Percentiles rank a stretch among this genome's conserved stretches.
phyloP scores from a whole-genome alignment of 345 rosid genomes.

The Sisymbrium irio region DNA sequence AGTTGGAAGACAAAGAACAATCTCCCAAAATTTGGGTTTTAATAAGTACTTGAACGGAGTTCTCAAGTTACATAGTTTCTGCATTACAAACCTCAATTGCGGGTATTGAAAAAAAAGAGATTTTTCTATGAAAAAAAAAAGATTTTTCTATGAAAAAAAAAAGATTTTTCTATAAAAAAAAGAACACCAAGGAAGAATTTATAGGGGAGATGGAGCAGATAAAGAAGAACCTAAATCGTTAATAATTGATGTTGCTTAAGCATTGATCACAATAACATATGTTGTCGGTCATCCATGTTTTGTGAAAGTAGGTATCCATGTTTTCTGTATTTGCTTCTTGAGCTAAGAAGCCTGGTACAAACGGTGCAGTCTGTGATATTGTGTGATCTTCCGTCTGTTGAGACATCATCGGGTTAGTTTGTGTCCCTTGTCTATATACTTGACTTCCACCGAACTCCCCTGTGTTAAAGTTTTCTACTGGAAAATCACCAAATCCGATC shows the following conservation, averaged over 20 bases:
- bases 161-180: background rate
- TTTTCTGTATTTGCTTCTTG: background rate
- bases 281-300: background rate
- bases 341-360: background rate
- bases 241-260: too few relatives aligned
- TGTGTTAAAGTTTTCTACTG: background rate
- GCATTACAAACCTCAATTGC: background rate
- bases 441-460: background rate
- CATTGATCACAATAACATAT: background rate
- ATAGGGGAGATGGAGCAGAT: background rate
- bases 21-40: too few relatives aligned
- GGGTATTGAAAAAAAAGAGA: too few relatives aligned
- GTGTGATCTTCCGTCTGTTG: background rate
- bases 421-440: background rate
- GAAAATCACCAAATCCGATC: too few relatives aligned
- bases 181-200: background rate
- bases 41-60: too few relatives aligned
- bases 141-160: too few relatives aligned
- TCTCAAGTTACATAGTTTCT: too few relatives aligned
- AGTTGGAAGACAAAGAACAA: too few relatives aligned
- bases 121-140: too few relatives aligned
- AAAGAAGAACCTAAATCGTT: background rate
- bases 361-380: background rate
- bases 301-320: background rate
- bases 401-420: background rate